Conservation (phyloP, 179 eudicot genomes). For the Beta macrorhiza region DNA sequence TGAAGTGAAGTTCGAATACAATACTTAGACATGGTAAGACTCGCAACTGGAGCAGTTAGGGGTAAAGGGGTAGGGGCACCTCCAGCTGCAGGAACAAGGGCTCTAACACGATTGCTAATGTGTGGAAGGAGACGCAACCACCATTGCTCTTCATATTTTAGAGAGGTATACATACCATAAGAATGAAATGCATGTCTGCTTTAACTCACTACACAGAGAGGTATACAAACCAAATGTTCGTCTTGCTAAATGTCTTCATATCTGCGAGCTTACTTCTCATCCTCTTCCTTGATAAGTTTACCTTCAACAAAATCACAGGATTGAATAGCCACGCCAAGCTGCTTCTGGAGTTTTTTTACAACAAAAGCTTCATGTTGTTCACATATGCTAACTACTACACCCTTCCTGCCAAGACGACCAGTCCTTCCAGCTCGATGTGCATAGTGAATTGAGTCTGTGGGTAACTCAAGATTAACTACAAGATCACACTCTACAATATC, state of each 20-base stretch:
- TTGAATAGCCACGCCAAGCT: slow-evolving; percentile 64
- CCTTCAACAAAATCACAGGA: slow-evolving; percentile 84
- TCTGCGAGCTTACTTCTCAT: slow-evolving; percentile 16
- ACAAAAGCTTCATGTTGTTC: slow-evolving; percentile 78
- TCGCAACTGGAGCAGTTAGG: too few relatives aligned
- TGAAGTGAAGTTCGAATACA: too few relatives aligned
- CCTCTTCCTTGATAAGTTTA: slow-evolving; percentile 45
- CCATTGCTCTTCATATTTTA: background rate
- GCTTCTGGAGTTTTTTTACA: slow-evolving; percentile 73
- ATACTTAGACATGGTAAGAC: too few relatives aligned
- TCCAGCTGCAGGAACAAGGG: too few relatives aligned
- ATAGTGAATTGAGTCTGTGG: slow-evolving; percentile 81
- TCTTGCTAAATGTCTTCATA: background rate
- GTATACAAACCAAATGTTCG: background rate
- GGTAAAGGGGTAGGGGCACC: too few relatives aligned
- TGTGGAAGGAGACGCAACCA: background rate
- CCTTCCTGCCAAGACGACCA: slow-evolving; percentile 86
- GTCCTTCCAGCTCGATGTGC: slow-evolving; percentile 95
- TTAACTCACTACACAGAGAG: background rate
- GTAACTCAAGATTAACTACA: slow-evolving; percentile 79
- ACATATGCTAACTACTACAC: slow-evolving; percentile 69
- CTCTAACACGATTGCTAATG: too few relatives aligned
- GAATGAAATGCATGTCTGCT: background rate
- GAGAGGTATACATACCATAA: slow-evolving; percentile 3
- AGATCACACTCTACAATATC: slow-evolving; percentile 92